These are phyloP conservation scores for Ogataea nonfermentans DNA, from an alignment of 805 yeast species.

Conservation along the genomic window DNA sequence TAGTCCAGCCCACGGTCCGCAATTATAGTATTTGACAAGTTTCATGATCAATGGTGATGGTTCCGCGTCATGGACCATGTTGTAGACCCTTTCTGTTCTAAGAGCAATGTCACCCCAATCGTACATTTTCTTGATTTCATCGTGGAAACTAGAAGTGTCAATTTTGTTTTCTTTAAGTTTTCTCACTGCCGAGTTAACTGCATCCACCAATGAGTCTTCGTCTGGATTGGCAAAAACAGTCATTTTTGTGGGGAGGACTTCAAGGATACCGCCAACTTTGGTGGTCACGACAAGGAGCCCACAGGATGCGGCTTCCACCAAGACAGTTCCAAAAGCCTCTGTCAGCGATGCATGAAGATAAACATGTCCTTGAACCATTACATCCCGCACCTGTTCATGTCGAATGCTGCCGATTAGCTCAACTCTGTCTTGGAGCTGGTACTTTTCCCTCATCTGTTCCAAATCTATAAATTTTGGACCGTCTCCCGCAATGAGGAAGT, in stretches of 20 bases:
- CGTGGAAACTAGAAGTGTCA: conserved; percentile 75
- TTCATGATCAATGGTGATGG: conserved; percentile 48
- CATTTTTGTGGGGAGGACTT: conserved; percentile 91
- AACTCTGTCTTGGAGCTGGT: conserved; percentile 83
- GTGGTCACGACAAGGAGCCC: conserved; percentile 93
- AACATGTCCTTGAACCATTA: conserved; percentile 91
- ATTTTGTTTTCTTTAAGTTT: conserved; percentile 54
- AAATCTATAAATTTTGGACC: conserved; percentile 94
- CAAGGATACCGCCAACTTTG: conserved; percentile 96
- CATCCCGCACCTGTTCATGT: conserved; percentile 90
- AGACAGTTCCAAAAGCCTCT: conserved; percentile 96
- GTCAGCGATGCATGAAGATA: conserved; percentile 92
- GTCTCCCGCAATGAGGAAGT: conserved; percentile 89
- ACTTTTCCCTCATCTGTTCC: conserved; percentile 91
- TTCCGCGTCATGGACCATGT: conserved; percentile 34
- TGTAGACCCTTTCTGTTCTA: conserved; percentile 82
- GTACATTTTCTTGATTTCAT: conserved; percentile 76
- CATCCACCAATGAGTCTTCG: conserved; percentile 73
- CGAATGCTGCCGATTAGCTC: conserved; percentile 80
- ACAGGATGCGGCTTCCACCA: conserved; percentile 97
- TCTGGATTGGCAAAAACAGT: conserved; percentile 88
- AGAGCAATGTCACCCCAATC: conserved; percentile 88
- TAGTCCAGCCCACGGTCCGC: conserved; percentile 85
- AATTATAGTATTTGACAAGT: conserved; percentile 60
- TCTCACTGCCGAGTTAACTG: conserved; percentile 68